Evolutionary conservation across 805 yeast species (phyloP).

Genomic region (Candida qinlingensis): DNA sequence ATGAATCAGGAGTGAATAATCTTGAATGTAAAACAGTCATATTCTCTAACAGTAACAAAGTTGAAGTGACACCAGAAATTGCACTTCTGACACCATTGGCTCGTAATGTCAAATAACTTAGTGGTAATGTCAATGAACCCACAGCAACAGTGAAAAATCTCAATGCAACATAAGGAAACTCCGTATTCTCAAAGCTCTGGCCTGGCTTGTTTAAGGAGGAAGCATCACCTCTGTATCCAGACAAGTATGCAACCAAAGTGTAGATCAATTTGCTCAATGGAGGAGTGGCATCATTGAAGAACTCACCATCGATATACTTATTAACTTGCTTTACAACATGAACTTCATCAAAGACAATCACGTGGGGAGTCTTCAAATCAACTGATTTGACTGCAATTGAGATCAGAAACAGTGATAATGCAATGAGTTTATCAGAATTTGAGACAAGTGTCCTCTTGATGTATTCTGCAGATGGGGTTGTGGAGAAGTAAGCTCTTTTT

Average conservation of each 20-base stretch:
- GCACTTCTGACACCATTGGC: constrained; percentile 46
- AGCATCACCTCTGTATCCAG: constrained; percentile 44
- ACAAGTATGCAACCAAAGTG: constrained; percentile 45
- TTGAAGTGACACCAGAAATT: constrained; percentile 46
- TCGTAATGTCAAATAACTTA: constrained; percentile 52
- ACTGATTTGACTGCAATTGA: constrained; percentile 28
- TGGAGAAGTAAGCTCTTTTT: constrained; percentile 27
- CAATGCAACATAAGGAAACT: constrained; percentile 47
- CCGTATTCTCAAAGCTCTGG: constrained; percentile 8
- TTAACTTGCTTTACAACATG: constrained; percentile 36
- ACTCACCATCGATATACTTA: constrained; percentile 49
- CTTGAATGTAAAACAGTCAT: constrained; percentile 55
- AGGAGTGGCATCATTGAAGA: constrained; percentile 69
- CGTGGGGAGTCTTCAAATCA: constrained; percentile 30
- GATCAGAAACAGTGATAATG: constrained; percentile 19
- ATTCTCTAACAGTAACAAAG: constrained; percentile 55
- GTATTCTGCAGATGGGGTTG: constrained; percentile 18
- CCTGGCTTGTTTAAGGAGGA: constrained; percentile 13
- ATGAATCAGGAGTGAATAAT: constrained; percentile 39
- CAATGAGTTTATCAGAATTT: constrained; percentile 15
- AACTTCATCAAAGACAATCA: constrained; percentile 45
- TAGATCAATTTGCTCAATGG: constrained; percentile 61
- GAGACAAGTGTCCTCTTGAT: constrained; percentile 10
- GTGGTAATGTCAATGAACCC: constrained; percentile 47
- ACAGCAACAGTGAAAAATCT: constrained; percentile 52